Conservation (phyloP, 106 monocot genomes). For the Phalaenopsis aphrodite region DNA sequence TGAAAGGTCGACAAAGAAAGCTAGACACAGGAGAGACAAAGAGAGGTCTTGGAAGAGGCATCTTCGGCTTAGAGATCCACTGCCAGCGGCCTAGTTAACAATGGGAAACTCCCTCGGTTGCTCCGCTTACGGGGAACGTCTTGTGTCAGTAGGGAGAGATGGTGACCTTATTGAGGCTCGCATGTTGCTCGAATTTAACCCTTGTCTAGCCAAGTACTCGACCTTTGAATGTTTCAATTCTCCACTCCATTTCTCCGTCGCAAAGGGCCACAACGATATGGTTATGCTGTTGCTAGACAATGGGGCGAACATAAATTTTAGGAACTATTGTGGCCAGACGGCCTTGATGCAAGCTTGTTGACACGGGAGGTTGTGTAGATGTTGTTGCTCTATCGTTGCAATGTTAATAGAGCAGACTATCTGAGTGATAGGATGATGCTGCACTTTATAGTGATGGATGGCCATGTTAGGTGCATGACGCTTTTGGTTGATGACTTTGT, state of each 20-base stretch:
- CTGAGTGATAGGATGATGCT: slow-evolving; percentile 80
- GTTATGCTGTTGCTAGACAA: slow-evolving; percentile 76
- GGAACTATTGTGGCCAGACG: slow-evolving; percentile 97
- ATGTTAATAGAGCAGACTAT: slow-evolving; percentile 75
- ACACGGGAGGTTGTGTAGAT: slow-evolving; percentile 88
- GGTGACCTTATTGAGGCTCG: slow-evolving; percentile 84
- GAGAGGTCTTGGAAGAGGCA: background rate
- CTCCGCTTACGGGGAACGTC: slow-evolving; percentile 86
- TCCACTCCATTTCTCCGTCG: slow-evolving; percentile 91
- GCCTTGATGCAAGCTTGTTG: slow-evolving; percentile 96
- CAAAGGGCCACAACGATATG: slow-evolving; percentile 92
- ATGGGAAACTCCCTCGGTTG: slow-evolving; percentile 98
- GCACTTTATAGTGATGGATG: slow-evolving; percentile 78
- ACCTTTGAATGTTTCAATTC: slow-evolving; percentile 95
- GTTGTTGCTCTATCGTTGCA: slow-evolving; percentile 71
- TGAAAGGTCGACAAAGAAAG: background rate
- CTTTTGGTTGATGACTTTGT: slow-evolving; percentile 75
- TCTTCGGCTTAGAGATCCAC: background rate
- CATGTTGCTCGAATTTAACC: slow-evolving; percentile 89
- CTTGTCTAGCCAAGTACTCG: slow-evolving; percentile 83
- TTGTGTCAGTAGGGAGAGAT: slow-evolving; percentile 93
- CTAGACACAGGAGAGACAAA: background rate
- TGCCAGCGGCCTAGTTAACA: background rate
- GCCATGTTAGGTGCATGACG: slow-evolving; percentile 71
- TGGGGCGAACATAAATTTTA: slow-evolving; percentile 80